Evolutionary conservation across 306 rosid genomes (phyloP), one percentile per base, ranked within the genome.

Genomic region (Dalbergia oliveri): DNA sequence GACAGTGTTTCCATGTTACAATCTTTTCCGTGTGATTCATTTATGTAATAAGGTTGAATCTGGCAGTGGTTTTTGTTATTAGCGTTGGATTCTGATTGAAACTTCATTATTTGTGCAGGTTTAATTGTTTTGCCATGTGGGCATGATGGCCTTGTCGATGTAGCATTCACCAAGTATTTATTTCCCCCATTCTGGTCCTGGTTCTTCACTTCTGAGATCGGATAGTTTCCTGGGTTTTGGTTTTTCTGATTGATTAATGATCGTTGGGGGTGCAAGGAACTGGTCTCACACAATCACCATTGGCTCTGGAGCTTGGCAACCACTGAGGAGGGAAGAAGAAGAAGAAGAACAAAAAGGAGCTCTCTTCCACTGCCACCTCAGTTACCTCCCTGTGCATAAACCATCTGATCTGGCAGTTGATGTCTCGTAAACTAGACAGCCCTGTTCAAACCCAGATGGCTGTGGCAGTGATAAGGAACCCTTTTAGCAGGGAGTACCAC

Each of bases 371-470:
- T 15, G 84, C 91, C 84, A 44, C 85, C 86, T 77, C 89, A 73
- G 79, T 81, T 88, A 81, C 76, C 21, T 18, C 60, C 69, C 75
- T 79, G 88, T 72, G 79, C 58, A 8, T 21, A 56, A 59, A 50
- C 84, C 37, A 45, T 68, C 54, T 5, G 82, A 77, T 66, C 72
- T 66, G 50, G 19, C 84, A 56, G 60, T 87, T 86, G 11, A 95
- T 95, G 99, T 88, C 97, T 76, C 91, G 90, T 58, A 90, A 93
- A 71, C 85, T 87, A 84, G 98, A 93, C 82, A 91, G 99, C 66
- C 98, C 99, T 18, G 99, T 95, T 66, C 95, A 93, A 79, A 95
- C 97, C 53, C 99, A 95, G 84, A 95, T 95, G 99, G 97, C 99
- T n/a, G 93, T 90, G 64, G 76, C 93, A 54, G 76, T 90, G 45